These are phyloP conservation scores for Allium fistulosum DNA, from an alignment of 106 monocot species.

Conservation along the genomic window DNA sequence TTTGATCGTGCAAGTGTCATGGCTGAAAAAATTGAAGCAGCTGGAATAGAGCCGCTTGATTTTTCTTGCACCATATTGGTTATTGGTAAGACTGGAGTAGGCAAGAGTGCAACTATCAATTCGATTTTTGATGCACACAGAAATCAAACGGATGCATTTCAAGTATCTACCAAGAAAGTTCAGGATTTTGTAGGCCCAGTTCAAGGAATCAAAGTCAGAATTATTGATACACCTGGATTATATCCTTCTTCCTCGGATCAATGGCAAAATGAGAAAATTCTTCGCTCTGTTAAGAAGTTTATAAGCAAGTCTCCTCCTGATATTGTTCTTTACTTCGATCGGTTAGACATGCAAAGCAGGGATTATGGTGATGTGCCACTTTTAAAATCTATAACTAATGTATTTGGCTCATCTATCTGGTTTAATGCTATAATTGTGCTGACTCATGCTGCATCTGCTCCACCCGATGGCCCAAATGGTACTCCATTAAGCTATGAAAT, in stretches of 20 bases:
- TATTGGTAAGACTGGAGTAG: conserved; percentile 89
- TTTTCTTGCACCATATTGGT: conserved; percentile 97
- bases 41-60: conserved; percentile 61
- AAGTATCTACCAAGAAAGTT: conserved; percentile 53
- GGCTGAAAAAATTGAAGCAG: conserved; percentile 85
- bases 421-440: conserved; percentile 97
- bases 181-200: conserved; percentile 63
- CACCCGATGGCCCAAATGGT: conserved; percentile 82
- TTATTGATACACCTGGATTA: conserved; percentile 96
- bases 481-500: conserved; percentile 92
- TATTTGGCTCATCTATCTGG: conserved; percentile 93
- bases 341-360: conserved; percentile 90
- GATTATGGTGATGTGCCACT: conserved; percentile 79
- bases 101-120: conserved; percentile 97
- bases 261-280: conserved; percentile 62
- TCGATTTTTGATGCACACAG: conserved; percentile 68
- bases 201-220: conserved; percentile 79
- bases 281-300: conserved; percentile 62
- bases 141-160: conserved; percentile 66
- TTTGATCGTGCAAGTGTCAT: conserved; percentile 86
- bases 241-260: conserved; percentile 61
- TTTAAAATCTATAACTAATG: conserved; percentile 60
- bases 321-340: conserved; percentile 92
- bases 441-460: conserved; percentile 97
- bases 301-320: conserved; percentile 77